Base-by-base conservation (phyloP, 2,329 filamentous ascomycete genomes). In the Huntiella savannae region DNA sequence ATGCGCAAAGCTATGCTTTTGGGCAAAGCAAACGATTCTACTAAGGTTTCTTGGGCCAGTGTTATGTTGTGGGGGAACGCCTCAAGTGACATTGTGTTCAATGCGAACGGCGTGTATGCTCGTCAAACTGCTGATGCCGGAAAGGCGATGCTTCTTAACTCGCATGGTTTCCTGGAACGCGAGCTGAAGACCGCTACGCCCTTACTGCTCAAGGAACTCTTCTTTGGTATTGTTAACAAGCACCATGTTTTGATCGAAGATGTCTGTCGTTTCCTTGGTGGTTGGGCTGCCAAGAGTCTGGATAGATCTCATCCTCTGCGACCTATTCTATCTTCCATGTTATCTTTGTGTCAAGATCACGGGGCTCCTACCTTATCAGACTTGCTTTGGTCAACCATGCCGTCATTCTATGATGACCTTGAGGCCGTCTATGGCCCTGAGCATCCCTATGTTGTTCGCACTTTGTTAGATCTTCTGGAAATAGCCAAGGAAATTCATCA, bases 271-370 rank as follows among this genome's bases (percentile, higher is more conserved):
- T 67, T 66, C 49, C 52, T 67, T 32, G 62, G 63, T 2, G 63
- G 63, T 10, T 66, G 63, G 48, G 62, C 64, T 39, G 57, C 62
- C 4, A 66, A 63, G 1, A 63, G 66, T 51, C 57, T 64, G 22
- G 64, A 66, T 45, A 59, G 63, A 33, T 56, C 61, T 3, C 63
- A 66, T 49, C 64, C 64, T 1, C 55, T 66, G 13, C 61, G 64
- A 5, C 61, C 61, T 46, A 64, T 65, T 2, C 66, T 66, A 46
- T 58, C 56, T 11, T 62, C 62, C 36, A 48, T 66, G 17, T 66
- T 66, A 51, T 63, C 66, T 34, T 60, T 66, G 4, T 63, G 65
- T 47, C 64, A 66, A 48, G 66, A 65, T 37, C 63, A 66, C 48
- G 64, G 64, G 2, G 56, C 64, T 5, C 53, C 53, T 2, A 64